Conservation (phyloP, 2,329 filamentous ascomycete species). For the Paraphaeosphaeria minitans region DNA sequence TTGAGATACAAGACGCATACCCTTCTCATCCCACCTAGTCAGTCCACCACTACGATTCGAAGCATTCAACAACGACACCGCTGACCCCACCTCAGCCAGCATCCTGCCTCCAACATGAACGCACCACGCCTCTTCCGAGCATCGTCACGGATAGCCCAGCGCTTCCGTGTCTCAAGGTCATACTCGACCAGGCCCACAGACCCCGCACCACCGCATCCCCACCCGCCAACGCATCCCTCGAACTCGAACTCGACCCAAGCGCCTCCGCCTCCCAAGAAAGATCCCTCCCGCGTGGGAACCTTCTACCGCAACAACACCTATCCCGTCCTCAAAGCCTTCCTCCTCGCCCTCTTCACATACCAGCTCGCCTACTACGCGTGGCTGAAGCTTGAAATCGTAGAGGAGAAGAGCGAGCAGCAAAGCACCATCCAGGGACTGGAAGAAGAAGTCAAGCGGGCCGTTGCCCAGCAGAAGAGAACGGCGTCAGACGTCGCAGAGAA, state of each 20-base stretch:
- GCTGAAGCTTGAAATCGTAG: conserved; percentile 74
- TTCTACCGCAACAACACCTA: conserved; percentile 79
- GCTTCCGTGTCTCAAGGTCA: background rate
- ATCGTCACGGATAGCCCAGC: background rate
- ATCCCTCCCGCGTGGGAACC: conserved; percentile 49
- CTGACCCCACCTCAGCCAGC: background rate
- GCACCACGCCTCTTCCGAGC: background rate
- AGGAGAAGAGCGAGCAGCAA: conserved; percentile 63
- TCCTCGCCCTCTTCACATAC: conserved; percentile 78
- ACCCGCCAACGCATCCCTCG: conserved; percentile 20
- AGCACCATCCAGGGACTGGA: conserved; percentile 29
- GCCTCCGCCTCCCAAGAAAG: conserved; percentile 14
- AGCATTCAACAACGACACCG: background rate
- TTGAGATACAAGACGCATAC: background rate
- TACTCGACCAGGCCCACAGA: conserved; percentile 7
- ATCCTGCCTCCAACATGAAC: background rate
- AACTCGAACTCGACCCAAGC: conserved; percentile 19
- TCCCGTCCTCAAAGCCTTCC: conserved; percentile 73
- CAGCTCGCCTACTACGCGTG: conserved; percentile 77
- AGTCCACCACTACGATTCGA: background rate
- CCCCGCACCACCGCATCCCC: conserved; percentile 15
- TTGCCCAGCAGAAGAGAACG: conserved; percentile 23
- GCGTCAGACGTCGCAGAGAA: conserved; percentile 15
- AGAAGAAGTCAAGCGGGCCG: conserved; percentile 28
- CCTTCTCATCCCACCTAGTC: background rate